phyloP scores from a whole-genome alignment of 1,284 basidiomycete genomes.

The Cerrena zonata region DNA sequence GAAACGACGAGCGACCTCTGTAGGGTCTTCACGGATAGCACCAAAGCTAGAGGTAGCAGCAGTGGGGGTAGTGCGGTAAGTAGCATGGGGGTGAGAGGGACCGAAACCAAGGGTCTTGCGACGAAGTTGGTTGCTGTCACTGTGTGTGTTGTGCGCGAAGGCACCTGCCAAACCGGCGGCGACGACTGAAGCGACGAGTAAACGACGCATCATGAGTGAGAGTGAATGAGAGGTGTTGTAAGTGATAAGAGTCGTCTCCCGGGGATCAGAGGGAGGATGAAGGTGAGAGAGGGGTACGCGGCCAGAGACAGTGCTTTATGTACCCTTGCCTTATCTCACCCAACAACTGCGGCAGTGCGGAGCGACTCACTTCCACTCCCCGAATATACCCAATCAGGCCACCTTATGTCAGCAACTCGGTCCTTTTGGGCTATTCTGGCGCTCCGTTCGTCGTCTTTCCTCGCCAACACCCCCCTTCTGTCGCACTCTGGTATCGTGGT shows the following conservation, averaged over 20 bases:
- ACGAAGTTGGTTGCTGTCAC: constrained; percentile 22
- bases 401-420: neutral
- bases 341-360: neutral
- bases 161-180: constrained; percentile 28
- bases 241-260: neutral
- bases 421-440: too few species aligned
- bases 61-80: constrained; percentile 52
- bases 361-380: neutral
- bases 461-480: neutral
- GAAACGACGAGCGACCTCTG: constrained; percentile 58
- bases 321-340: neutral
- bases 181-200: constrained; percentile 29
- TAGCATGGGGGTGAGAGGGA: constrained; percentile 66
- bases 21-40: constrained; percentile 40
- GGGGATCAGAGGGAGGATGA: neutral
- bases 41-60: constrained; percentile 36
- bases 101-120: constrained; percentile 82
- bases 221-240: neutral
- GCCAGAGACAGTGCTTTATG: neutral
- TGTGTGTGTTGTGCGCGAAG: constrained; percentile 18
- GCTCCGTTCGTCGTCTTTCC: too few species aligned
- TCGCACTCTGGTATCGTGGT: neutral
- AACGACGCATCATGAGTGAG: constrained; percentile 23
- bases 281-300: neutral
- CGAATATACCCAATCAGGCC: neutral